Evolutionary conservation across 768 basidiomycete species (phyloP).

Genomic region (Serendipita vermifera): DNA sequence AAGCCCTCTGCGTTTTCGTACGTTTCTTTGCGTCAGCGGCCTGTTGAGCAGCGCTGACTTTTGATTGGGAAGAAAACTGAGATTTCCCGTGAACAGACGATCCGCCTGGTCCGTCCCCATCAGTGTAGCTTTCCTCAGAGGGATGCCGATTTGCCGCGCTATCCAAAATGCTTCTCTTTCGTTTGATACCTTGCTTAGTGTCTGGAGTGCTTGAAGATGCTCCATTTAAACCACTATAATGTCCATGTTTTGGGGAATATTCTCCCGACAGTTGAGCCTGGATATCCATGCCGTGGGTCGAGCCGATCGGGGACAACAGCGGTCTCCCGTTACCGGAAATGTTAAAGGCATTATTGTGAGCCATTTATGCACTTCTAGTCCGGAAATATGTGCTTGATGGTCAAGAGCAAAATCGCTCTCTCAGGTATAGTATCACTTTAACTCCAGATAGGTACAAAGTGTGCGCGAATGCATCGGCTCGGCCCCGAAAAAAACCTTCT

Average conservation of each 20-base stretch:
- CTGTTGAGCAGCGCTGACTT: not conserved
- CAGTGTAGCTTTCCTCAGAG: conserved; percentile 4
- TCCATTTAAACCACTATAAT: not conserved
- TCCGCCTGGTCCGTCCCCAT: not conserved
- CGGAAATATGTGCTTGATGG: too few species aligned
- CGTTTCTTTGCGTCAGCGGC: conserved; percentile 46
- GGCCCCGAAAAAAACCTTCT: too few species aligned
- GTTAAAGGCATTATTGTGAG: too few species aligned
- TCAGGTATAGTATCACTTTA: too few species aligned
- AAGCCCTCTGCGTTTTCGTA: conserved; percentile 84
- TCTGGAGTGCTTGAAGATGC: not conserved
- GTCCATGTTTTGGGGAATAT: conserved; percentile 2
- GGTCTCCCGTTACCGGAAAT: not conserved
- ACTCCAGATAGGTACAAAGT: too few species aligned
- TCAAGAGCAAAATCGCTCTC: too few species aligned
- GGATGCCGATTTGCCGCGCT: not conserved
- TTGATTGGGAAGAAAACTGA: not conserved
- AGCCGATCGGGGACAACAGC: not conserved
- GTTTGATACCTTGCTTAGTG: not conserved
- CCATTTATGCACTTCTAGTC: too few species aligned
- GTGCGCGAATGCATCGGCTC: too few species aligned
- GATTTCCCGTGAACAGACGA: not conserved
- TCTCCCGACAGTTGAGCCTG: not conserved
- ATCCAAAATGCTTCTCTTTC: not conserved
- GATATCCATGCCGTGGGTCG: not conserved